Conservation (phyloP, 164 flowering plant genomes). For the Protea cynaroides region DNA sequence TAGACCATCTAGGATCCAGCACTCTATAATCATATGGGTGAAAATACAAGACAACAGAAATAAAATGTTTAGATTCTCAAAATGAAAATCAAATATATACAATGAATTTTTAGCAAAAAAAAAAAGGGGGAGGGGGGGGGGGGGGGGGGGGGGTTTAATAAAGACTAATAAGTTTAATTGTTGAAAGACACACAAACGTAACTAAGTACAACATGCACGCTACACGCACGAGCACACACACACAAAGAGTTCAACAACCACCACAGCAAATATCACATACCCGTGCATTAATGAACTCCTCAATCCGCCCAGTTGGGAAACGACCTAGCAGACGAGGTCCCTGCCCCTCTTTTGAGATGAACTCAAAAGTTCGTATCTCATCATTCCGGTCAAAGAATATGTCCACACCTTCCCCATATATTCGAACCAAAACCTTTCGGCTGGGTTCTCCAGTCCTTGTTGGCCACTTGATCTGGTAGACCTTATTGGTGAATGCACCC, state of each 20-base stretch:
- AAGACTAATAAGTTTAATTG: too few relatives aligned
- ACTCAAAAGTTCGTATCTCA: background rate
- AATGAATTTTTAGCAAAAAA: too few relatives aligned
- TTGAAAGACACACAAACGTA: too few relatives aligned
- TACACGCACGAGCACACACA: too few relatives aligned
- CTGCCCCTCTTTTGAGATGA: background rate
- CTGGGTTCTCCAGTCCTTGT: background rate
- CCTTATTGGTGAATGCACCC: background rate
- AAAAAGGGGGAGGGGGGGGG: too few relatives aligned
- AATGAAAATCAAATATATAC: too few relatives aligned
- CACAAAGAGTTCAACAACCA: background rate
- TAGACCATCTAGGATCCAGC: too few relatives aligned
- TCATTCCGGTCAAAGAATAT: background rate
- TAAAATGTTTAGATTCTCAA: too few relatives aligned
- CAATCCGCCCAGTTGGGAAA: background rate
- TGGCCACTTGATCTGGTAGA: background rate
- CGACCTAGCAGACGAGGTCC: background rate
- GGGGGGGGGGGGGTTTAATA: background rate
- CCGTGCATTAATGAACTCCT: background rate
- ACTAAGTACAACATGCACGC: too few relatives aligned
- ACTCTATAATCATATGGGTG: too few relatives aligned
- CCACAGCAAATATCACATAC: background rate
- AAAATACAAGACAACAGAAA: too few relatives aligned
- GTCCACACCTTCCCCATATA: background rate
- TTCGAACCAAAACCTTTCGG: background rate